phyloP scores from a whole-genome alignment of 1,284 basidiomycete species.

The Apiotrichum siamense region DNA sequence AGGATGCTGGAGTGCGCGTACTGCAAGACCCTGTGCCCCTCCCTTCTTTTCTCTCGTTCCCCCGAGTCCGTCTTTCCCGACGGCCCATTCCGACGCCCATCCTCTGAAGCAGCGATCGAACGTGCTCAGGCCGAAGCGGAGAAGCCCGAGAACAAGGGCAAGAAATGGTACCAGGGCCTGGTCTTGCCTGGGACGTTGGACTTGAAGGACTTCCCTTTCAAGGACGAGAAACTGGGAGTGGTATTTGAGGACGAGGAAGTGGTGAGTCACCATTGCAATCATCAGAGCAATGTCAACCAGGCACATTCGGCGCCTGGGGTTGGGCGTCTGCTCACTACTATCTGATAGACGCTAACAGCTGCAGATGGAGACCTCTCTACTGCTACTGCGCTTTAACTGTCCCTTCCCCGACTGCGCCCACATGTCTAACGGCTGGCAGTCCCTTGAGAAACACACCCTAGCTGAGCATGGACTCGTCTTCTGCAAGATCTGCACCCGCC shows the following conservation, averaged over 20 bases:
- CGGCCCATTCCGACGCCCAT: conserved; percentile 53
- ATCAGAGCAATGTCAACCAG: too few species aligned
- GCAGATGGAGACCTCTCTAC: conserved; percentile 83
- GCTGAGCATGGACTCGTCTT: conserved; percentile 64
- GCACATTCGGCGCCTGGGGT: too few species aligned
- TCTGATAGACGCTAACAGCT: background rate
- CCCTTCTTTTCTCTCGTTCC: conserved; percentile 74
- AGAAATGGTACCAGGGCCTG: conserved; percentile 38
- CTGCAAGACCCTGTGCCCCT: conserved; percentile 84
- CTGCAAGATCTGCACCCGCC: conserved; percentile 82
- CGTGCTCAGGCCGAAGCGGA: conserved; percentile 33
- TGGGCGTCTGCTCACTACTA: too few species aligned
- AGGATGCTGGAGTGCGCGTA: conserved; percentile 82
- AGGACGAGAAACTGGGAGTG: conserved; percentile 71
- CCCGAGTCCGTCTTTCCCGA: conserved; percentile 60
- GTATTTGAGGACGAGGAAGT: conserved; percentile 87
- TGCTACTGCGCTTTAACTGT: conserved; percentile 82
- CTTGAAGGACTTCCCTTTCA: conserved; percentile 51
- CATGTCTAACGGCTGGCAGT: conserved; percentile 79
- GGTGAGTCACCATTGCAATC: conserved; percentile 26
- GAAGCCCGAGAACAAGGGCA: conserved; percentile 34
- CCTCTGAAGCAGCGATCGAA: conserved; percentile 43
- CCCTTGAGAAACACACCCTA: conserved; percentile 61
- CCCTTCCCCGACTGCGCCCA: conserved; percentile 74
- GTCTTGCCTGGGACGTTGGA: conserved; percentile 41